Evolutionary conservation across 1,284 basidiomycete species (phyloP).

Genomic region (Papiliotrema terrestris): DNA sequence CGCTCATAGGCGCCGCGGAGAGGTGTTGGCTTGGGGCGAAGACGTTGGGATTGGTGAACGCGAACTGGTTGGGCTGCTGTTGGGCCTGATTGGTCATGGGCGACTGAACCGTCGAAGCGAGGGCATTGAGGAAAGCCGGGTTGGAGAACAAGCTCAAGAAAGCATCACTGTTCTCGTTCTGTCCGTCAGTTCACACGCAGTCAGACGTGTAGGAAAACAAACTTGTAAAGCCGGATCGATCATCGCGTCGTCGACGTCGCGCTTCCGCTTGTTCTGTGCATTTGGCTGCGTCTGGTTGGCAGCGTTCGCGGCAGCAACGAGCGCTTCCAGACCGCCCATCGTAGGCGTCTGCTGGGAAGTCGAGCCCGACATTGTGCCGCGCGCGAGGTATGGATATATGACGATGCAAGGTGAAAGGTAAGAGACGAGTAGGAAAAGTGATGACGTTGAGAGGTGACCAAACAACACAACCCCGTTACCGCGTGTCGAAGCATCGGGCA

Average conservation of each 20-base stretch:
- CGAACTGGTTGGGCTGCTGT: background rate
- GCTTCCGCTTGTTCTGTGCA: background rate
- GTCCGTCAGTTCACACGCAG: background rate
- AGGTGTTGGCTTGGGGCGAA: background rate
- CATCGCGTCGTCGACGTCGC: background rate
- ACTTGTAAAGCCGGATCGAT: background rate
- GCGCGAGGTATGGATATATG: background rate
- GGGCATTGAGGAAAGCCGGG: slow-evolving; percentile 3
- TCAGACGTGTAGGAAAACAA: background rate
- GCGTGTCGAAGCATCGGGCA: too few relatives aligned
- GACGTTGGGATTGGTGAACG: background rate
- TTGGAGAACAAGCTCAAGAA: background rate
- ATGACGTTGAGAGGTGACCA: background rate
- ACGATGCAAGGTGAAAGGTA: background rate
- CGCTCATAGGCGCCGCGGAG: background rate
- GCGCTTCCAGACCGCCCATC: slow-evolving; percentile 4
- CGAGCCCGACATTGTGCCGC: background rate
- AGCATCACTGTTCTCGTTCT: background rate
- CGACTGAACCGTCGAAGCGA: background rate
- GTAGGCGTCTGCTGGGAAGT: background rate
- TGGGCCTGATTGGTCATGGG: background rate
- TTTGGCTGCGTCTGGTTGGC: background rate
- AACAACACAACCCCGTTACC: too few relatives aligned
- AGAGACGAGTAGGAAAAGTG: background rate
- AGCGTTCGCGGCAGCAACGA: slow-evolving; percentile 8